Conservation (phyloP, 345 rosid genomes). For the Dimocarpus longan region DNA sequence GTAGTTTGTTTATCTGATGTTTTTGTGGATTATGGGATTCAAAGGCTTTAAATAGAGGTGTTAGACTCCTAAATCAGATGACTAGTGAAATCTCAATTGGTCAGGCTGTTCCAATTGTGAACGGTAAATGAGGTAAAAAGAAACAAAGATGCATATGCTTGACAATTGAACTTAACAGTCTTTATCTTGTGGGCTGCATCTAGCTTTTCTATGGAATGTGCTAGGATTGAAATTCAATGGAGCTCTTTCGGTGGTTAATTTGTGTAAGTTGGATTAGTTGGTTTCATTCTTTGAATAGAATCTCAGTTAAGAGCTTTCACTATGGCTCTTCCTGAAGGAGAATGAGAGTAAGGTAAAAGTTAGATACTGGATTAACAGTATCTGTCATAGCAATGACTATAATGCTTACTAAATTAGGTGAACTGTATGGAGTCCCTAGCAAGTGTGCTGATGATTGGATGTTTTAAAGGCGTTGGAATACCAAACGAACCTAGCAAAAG, state of each 20-base stretch:
- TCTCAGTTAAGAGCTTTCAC: background rate
- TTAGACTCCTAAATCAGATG: background rate
- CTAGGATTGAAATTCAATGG: background rate
- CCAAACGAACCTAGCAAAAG: background rate
- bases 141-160: background rate
- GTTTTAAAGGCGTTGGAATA: too few species aligned
- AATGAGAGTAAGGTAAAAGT: too few species aligned
- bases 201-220: background rate
- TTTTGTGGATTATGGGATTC: background rate
- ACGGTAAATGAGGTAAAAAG: background rate
- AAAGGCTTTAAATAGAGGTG: background rate
- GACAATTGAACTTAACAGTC: background rate
- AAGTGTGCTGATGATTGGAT: too few species aligned
- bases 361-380: background rate
- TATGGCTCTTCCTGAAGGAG: background rate
- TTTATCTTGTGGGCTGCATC: background rate
- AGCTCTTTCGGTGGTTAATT: background rate
- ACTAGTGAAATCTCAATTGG: too few species aligned
- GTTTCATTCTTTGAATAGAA: background rate
- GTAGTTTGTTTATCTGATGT: background rate
- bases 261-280: background rate
- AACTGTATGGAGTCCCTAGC: too few species aligned
- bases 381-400: background rate
- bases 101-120: background rate
- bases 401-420: too few species aligned